Base-by-base conservation (phyloP, 2,329 filamentous ascomycete genomes). In the Pseudogymnoascus sp. region DNA sequence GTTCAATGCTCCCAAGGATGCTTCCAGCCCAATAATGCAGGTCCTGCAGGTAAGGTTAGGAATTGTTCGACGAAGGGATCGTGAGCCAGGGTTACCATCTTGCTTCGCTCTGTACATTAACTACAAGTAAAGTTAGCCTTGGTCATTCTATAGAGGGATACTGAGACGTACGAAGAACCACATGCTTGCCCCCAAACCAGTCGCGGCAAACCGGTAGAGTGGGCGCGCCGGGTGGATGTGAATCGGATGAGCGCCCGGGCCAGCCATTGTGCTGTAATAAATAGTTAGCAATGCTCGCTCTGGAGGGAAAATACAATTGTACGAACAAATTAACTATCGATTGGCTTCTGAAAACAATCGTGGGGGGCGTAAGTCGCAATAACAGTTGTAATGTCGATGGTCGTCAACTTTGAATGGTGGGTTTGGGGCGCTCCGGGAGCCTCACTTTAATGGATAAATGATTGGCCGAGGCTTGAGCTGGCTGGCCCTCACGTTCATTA, bases 81-180 rank as follows among this genome's bases (percentile, higher is more conserved):
- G 63, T 71, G 64, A 63, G 64, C n/a, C 39, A 49, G 41, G 36
- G 75, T 68, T 79, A 86, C 92, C 92, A 72, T 99, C 94, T 80
- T 97, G 89, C 85, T 93, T 96, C 71, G 92, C 91, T 72, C 94
- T 86, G 80, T 97, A 97, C 87, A 97, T 92, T 74, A 97, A 79
- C 92, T 96, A 71, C 38, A 64, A 5, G n/a, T 6, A 60, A 41
- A 45, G 62, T 68, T 60, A 70, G 63, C 36, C 58, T 41, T 33
- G 62, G 55, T 68, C 62, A 69, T 66, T 62, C 58, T 28, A 28
- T 23, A n/a, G 14, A 23, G 28, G 12, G 11, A 14, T 62, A 23
- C 52, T 63, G 58, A 64, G 62, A 80, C 89, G 73, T 84, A 97
- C 92, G 77, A 94, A 99, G 79, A 99, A 97, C 94, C 94, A 99